Evolutionary conservation across 805 yeast genomes (phyloP).

Genomic region (Candida yuanshanica): DNA sequence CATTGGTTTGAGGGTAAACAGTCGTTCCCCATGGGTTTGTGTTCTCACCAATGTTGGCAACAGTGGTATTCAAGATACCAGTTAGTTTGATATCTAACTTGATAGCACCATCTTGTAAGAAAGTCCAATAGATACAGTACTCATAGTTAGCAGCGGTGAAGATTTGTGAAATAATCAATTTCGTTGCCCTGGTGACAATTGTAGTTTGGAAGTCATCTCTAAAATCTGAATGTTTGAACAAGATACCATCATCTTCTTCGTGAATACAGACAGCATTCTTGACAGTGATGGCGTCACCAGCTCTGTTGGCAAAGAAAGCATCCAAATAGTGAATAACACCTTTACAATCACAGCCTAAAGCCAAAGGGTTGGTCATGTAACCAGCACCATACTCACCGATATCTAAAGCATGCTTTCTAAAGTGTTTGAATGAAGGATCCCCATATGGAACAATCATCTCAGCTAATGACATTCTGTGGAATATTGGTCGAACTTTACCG

Average conservation of each 20-base stretch:
- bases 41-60: slow-evolving; percentile 58
- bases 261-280: slow-evolving; percentile 80
- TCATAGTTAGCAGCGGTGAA: slow-evolving; percentile 86
- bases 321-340: slow-evolving; percentile 81
- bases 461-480: slow-evolving; percentile 71
- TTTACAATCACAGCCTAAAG: slow-evolving; percentile 80
- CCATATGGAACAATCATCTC: slow-evolving; percentile 90
- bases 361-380: slow-evolving; percentile 72
- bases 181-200: slow-evolving; percentile 69
- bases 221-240: slow-evolving; percentile 79
- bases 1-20: slow-evolving; percentile 76
- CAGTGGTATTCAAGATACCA: slow-evolving; percentile 74
- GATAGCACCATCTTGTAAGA: slow-evolving; percentile 80
- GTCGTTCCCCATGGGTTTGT: slow-evolving; percentile 74
- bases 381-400: slow-evolving; percentile 89
- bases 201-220: slow-evolving; percentile 74
- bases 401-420: slow-evolving; percentile 81
- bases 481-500: slow-evolving; percentile 65
- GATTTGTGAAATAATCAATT: slow-evolving; percentile 69
- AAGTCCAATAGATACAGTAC: slow-evolving; percentile 78
- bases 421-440: slow-evolving; percentile 72
- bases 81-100: slow-evolving; percentile 74
- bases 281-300: slow-evolving; percentile 64
- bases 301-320: slow-evolving; percentile 65
- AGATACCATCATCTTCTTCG: slow-evolving; percentile 78